phyloP scores from a whole-genome alignment of 805 yeast species.

The Wickerhamomyces mucosus region DNA sequence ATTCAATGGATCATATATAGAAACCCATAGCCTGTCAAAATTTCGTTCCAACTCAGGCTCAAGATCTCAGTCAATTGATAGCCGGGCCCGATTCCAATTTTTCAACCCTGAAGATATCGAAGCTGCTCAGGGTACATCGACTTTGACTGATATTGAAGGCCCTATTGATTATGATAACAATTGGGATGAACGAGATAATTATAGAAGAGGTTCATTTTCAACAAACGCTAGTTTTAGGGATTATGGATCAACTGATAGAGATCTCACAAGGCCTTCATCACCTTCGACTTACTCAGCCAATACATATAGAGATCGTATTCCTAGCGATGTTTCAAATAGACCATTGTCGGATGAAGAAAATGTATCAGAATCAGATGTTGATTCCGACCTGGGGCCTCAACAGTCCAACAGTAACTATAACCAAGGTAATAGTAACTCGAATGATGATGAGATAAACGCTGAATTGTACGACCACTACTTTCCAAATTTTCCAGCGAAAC shows the following conservation, averaged over 20 bases:
- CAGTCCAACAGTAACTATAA: slow-evolving; percentile 12
- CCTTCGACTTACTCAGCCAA: slow-evolving; percentile 28
- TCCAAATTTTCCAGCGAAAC: slow-evolving; percentile 31
- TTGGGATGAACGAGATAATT: slow-evolving; percentile 50
- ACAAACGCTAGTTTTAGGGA: slow-evolving; percentile 15
- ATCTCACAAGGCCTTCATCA: slow-evolving; percentile 13
- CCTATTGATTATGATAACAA: slow-evolving; percentile 64
- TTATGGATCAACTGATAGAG: slow-evolving; percentile 14
- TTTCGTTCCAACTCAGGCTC: slow-evolving; percentile 22
- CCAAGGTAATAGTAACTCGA: slow-evolving; percentile 10
- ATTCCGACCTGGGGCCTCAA: slow-evolving; percentile 19
- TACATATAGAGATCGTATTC: slow-evolving; percentile 28
- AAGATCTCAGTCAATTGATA: slow-evolving; percentile 23
- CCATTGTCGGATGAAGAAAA: slow-evolving; percentile 19
- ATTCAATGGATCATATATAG: slow-evolving; percentile 5
- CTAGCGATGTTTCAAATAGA: slow-evolving; percentile 24
- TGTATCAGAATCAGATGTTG: slow-evolving; percentile 24
- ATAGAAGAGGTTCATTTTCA: slow-evolving; percentile 25
- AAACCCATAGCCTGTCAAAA: slow-evolving; percentile 13
- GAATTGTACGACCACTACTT: slow-evolving; percentile 35
- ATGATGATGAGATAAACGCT: slow-evolving; percentile 18
- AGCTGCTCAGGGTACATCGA: slow-evolving; percentile 81
- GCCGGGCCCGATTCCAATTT: slow-evolving; percentile 54
- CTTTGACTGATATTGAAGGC: slow-evolving; percentile 42
- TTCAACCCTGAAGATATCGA: slow-evolving; percentile 79